Conservation (phyloP, 768 basidiomycete genomes). For the Dioszegia crocea region DNA sequence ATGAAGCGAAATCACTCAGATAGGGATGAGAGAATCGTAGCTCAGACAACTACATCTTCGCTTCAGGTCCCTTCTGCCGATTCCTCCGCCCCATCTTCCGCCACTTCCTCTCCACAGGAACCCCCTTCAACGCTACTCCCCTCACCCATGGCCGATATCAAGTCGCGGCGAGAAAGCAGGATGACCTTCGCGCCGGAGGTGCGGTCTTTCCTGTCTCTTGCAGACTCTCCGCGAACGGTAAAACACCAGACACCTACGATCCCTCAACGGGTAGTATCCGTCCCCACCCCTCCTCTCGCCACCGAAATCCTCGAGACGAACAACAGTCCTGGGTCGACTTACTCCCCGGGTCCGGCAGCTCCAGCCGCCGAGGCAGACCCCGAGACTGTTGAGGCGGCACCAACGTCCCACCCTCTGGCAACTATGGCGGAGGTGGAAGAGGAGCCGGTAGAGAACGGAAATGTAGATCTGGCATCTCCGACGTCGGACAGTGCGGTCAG, state of each 20-base stretch:
- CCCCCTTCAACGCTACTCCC: conserved; percentile 21
- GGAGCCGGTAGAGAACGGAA: conserved; percentile 1
- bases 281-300: background rate
- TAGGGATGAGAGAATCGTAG: conserved; percentile 22
- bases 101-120: conserved; percentile 15
- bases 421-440: conserved; percentile 13
- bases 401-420: conserved; percentile 17
- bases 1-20: conserved; percentile 40
- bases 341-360: conserved; percentile 21
- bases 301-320: background rate
- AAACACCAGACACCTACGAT: conserved; percentile 11
- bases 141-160: conserved; percentile 31
- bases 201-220: conserved; percentile 27
- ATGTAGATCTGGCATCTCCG: conserved; percentile 5
- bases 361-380: background rate
- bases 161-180: conserved; percentile 27
- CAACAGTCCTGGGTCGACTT: conserved; percentile 32
- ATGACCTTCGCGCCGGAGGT: conserved; percentile 41
- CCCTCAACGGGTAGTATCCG: background rate
- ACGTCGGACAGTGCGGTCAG: background rate
- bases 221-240: conserved; percentile 24
- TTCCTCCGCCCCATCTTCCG: conserved; percentile 11
- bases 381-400: background rate
- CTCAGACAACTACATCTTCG: background rate
- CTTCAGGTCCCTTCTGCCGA: conserved; percentile 6